phyloP scores from a whole-genome alignment of 257 asterid genomes.

The Nicotiana noctiflora region DNA sequence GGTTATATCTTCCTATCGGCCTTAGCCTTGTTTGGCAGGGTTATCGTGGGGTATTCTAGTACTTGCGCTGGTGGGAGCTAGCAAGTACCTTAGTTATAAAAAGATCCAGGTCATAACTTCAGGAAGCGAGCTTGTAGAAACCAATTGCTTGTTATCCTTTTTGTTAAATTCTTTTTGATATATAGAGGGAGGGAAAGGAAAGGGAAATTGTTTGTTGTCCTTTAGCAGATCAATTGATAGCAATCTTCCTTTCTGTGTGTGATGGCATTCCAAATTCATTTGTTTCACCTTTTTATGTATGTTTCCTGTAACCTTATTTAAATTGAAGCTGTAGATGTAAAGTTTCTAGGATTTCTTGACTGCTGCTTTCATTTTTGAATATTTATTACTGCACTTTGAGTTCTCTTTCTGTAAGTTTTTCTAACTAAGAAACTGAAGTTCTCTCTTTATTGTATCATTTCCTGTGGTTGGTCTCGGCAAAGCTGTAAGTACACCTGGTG shows the following conservation, averaged over 20 bases:
- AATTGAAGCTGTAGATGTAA: slow-evolving; percentile 3
- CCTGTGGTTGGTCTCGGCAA: not conserved
- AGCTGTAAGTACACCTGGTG: not conserved
- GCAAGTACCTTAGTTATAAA: not conserved
- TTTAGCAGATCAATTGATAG: not conserved
- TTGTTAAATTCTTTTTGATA: too few relatives aligned
- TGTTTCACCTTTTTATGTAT: not conserved
- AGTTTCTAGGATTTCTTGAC: not conserved
- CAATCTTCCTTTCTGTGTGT: not conserved
- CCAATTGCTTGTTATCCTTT: too few relatives aligned
- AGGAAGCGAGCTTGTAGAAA: not conserved
- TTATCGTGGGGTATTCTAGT: not conserved
- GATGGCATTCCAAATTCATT: not conserved
- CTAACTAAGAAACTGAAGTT: not conserved
- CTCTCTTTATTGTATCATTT: slow-evolving; percentile 1
- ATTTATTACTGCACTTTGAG: not conserved
- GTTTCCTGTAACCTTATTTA: not conserved
- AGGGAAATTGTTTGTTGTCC: not conserved
- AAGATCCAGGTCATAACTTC: not conserved
- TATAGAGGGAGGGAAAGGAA: too few relatives aligned
- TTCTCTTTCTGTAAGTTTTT: not conserved
- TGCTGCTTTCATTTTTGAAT: not conserved
- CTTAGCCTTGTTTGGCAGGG: not conserved
- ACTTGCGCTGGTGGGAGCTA: not conserved
- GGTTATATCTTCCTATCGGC: not conserved